Base-by-base conservation (phyloP, 768 basidiomycete species). In the Phanerochaete sordida region DNA sequence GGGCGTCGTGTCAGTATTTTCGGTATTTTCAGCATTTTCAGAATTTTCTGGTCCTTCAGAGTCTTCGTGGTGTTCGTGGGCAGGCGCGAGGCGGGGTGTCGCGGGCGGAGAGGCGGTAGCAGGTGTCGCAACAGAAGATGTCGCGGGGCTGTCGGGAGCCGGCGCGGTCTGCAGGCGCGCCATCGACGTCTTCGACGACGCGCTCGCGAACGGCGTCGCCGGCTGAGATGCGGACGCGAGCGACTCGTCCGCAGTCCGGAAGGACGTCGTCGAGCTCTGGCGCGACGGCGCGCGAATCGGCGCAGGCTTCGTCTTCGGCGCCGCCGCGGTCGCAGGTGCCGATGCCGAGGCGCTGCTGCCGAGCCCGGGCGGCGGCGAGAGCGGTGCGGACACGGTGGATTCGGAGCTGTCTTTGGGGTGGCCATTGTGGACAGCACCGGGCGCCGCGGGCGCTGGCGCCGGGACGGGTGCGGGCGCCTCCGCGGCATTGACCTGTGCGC, bases 241-340 rank as follows among this genome's bases (percentile, higher is more conserved):
- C 3, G 60, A 62, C 50, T 71, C 70, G 16, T 68, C 65, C 6
- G 70, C 70, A 31, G 70, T 71, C 7, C 63, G 67, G 46, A 66
- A 71, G 1, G 70, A 63, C 50, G 62, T 56, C 55, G 56, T 56
- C 15, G 68, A 67, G 57, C 68, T 69, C 23, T 68, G 68, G 48
- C 70, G 64, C 3, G 70, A 71, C 3, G 49, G 63, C 2, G 69
- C 45, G 37, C 69, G 67, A 31, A 28, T 47, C 16, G 57, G 33
- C 7, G 30, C 24, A 35, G 50, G 23, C 56, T 57, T 48, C 23
- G 47, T 23, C 9, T 24, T 6, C 15, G 3, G 13, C 11, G 51
- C 8, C 13, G 51, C 21, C 35, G 57, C 21, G 11, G 23, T 48
- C 39, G 8, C 51, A 5, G 33, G 51, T 15, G 31, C 21, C 19